Evolutionary conservation across 164 flowering plant species (phyloP).

Genomic region (Vitis riparia): DNA sequence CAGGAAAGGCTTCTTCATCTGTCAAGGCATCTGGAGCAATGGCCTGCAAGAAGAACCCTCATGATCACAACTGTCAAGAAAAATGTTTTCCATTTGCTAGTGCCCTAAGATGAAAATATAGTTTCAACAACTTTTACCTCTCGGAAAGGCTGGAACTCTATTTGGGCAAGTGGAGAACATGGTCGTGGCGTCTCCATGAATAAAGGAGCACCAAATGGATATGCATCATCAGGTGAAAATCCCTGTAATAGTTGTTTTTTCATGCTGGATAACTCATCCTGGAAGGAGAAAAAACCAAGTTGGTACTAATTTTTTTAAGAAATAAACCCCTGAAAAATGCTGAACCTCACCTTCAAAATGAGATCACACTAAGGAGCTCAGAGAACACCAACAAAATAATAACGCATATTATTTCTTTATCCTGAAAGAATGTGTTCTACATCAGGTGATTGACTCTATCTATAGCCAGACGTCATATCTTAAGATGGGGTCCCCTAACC

Average conservation of each 20-base stretch:
- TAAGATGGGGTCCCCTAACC: too few species aligned
- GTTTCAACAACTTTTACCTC: conserved; percentile 39
- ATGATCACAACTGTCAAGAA: conserved; percentile 1
- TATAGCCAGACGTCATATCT: too few species aligned
- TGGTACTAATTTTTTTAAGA: background rate
- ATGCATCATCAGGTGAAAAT: conserved; percentile 83
- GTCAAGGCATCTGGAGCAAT: conserved; percentile 35
- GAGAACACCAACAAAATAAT: too few species aligned
- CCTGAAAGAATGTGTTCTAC: too few species aligned
- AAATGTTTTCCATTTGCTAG: background rate
- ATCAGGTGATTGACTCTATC: too few species aligned
- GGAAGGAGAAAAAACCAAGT: conserved; percentile 11
- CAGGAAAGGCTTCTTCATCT: conserved; percentile 66
- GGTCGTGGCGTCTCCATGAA: conserved; percentile 82
- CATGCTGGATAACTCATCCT: conserved; percentile 62
- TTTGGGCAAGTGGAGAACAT: conserved; percentile 66
- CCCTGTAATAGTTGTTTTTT: conserved; percentile 54
- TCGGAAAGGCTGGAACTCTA: conserved; percentile 52
- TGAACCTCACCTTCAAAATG: too few species aligned
- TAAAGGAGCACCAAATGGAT: conserved; percentile 62
- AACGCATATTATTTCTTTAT: too few species aligned
- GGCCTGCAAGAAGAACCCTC: conserved; percentile 35
- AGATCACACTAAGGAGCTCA: too few species aligned
- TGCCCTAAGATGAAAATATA: background rate
- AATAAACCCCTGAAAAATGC: background rate